Percentiles rank a stretch among this genome's conserved stretches.
These are phyloP conservation scores for Drechmeria coniospora DNA, from an alignment of 2,329 filamentous ascomycete species.

Conservation along the genomic window DNA sequence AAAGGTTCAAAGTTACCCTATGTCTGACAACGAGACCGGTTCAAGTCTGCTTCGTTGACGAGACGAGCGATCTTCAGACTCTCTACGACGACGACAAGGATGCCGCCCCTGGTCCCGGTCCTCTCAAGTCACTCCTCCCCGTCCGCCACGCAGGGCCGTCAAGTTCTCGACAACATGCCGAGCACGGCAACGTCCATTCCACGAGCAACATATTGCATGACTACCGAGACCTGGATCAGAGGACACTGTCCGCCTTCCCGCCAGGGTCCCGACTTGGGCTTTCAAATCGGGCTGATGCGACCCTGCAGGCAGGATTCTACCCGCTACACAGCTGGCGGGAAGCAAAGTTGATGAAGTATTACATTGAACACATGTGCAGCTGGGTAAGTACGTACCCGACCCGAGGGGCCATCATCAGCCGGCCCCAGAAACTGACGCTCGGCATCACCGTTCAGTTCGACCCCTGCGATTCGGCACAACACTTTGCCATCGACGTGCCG, in stretches of 20 bases:
- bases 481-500: constrained; percentile 39
- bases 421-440: no score
- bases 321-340: constrained; percentile 9
- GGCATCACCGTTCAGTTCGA: constrained; percentile 20
- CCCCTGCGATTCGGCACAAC: constrained; percentile 22
- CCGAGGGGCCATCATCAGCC: no score
- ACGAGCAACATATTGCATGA: not conserved
- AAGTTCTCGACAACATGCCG: not conserved
- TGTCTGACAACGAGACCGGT: no score
- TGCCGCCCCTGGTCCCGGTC: not conserved
- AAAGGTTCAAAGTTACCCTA: no score
- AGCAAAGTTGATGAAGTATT: constrained; percentile 12
- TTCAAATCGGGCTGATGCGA: not conserved
- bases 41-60: constrained; percentile 2
- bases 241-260: not conserved
- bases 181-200: not conserved
- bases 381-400: constrained; percentile 9
- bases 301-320: constrained; percentile 3
- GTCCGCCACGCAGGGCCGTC: not conserved
- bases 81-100: not conserved
- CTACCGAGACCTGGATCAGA: not conserved
- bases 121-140: not conserved
- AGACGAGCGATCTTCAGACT: constrained; percentile 1
- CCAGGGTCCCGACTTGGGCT: not conserved
- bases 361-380: constrained; percentile 13